Evolutionary conservation across 441 rosid genomes (phyloP).

Genomic region (Sinapis alba): DNA sequence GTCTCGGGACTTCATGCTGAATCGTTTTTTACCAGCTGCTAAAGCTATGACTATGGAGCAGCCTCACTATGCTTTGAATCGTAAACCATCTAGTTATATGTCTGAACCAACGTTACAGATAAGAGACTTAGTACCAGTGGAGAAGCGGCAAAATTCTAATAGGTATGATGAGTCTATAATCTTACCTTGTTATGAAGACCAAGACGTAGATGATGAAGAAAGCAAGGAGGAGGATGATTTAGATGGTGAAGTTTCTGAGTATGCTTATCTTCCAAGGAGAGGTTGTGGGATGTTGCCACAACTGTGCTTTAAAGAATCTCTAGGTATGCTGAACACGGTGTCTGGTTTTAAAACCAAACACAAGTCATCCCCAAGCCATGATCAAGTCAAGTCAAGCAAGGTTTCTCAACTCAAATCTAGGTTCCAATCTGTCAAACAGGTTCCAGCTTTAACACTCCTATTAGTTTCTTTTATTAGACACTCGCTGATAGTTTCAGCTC

Average conservation of each 20-base stretch:
- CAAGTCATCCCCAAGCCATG: conserved; percentile 31
- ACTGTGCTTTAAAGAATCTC: conserved; percentile 63
- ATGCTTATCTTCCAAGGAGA: conserved; percentile 52
- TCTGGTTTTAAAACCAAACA: conserved; percentile 61
- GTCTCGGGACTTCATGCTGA: conserved; percentile 85
- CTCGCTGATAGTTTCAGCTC: background rate
- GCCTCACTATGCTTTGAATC: conserved; percentile 63
- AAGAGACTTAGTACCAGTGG: conserved; percentile 46
- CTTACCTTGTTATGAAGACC: conserved; percentile 41
- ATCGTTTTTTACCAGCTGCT: conserved; percentile 94
- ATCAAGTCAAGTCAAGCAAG: conserved; percentile 47
- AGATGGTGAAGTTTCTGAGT: conserved; percentile 37
- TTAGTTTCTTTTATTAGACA: background rate
- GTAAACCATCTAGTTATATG: conserved; percentile 45
- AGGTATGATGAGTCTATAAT: conserved; percentile 34
- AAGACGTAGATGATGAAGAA: conserved; percentile 50
- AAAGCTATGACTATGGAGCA: conserved; percentile 86
- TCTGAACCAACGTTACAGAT: conserved; percentile 55
- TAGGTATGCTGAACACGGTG: conserved; percentile 60
- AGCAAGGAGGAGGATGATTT: conserved; percentile 40
- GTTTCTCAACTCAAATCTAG: conserved; percentile 48
- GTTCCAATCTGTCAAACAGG: conserved; percentile 57
- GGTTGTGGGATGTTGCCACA: conserved; percentile 82
- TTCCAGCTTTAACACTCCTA: conserved; percentile 21
- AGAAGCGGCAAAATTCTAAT: conserved; percentile 27